Percentiles rank a stretch among this genome's conserved stretches.
Evolutionary conservation across 352 stramenopile genomes (phyloP).

Genomic region (Phytopythium mirpurense): DNA sequence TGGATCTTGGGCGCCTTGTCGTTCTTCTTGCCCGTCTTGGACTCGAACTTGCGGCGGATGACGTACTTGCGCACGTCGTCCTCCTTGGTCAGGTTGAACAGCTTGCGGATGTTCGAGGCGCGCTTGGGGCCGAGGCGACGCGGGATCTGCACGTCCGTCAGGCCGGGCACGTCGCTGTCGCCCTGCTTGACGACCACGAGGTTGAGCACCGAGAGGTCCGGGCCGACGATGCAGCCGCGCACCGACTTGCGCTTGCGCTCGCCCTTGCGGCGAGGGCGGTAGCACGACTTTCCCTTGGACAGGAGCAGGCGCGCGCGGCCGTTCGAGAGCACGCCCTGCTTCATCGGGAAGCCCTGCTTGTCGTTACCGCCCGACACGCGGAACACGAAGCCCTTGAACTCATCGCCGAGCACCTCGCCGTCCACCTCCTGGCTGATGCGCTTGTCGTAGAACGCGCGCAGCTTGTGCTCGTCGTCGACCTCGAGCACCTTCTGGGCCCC

Average conservation of each 20-base stretch:
- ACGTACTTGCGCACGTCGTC: conserved; percentile 99
- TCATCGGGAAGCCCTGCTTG: conserved; percentile 99
- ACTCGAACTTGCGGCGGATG: conserved; percentile 97
- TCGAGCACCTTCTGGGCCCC: conserved; percentile 99
- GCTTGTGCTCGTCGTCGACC: conserved; percentile 99
- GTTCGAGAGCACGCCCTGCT: conserved; percentile 99
- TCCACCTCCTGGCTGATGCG: conserved; percentile 99
- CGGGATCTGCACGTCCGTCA: conserved; percentile 96
- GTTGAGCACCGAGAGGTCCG: conserved; percentile 99
- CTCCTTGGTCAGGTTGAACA: conserved; percentile 99
- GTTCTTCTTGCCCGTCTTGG: conserved; percentile 98
- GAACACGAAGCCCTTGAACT: conserved; percentile 99
- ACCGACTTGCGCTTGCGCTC: conserved; percentile 99
- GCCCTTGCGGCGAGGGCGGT: conserved; percentile 91
- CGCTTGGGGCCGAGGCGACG: conserved; percentile 99
- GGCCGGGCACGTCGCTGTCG: conserved; percentile 93
- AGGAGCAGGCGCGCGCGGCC: conserved; percentile 98
- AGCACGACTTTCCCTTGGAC: conserved; percentile 97
- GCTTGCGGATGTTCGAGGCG: conserved; percentile 99
- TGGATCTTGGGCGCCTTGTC: conserved; percentile 99
- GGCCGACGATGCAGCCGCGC: conserved; percentile 98
- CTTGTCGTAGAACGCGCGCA: conserved; percentile 99
- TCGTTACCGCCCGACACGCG: conserved; percentile 99
- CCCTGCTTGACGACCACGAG: conserved; percentile 98
- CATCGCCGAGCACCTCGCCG: conserved; percentile 97